Percentiles rank a stretch among this genome's conserved stretches.
phyloP scores from a whole-genome alignment of 768 basidiomycete genomes.

The Lactarius sp. region DNA sequence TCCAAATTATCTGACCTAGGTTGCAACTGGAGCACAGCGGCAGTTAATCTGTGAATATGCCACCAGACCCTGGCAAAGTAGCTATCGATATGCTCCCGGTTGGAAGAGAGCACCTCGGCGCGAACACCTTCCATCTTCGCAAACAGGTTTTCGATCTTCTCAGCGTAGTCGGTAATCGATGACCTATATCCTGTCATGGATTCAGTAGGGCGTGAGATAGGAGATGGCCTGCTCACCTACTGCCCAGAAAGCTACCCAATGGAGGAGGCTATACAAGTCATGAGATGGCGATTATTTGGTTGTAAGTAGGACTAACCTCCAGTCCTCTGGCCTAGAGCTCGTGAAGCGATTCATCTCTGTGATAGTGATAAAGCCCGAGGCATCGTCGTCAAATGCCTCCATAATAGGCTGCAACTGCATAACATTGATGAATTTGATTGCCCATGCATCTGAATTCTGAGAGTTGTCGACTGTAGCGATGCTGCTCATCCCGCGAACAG shows the following conservation, averaged over 20 bases:
- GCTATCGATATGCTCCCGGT: background rate
- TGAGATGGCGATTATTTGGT: background rate
- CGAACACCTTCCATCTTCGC: constrained; percentile 20
- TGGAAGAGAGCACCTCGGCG: constrained; percentile 10
- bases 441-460: constrained; percentile 29
- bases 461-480: background rate
- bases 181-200: constrained; percentile 8
- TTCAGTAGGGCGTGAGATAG: background rate
- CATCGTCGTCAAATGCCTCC: constrained; percentile 36
- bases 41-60: constrained; percentile 1
- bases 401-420: constrained; percentile 27
- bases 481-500: background rate
- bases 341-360: constrained; percentile 34
- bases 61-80: constrained; percentile 6
- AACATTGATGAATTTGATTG: constrained; percentile 26
- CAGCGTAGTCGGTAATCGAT: constrained; percentile 18
- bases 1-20: background rate
- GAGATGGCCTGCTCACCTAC: constrained; percentile 4
- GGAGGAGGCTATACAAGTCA: constrained; percentile 25
- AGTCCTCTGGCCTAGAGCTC: constrained; percentile 26
- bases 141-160: constrained; percentile 14
- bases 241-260: constrained; percentile 35
- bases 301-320: constrained; percentile 27
- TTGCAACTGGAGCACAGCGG: background rate
- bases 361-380: constrained; percentile 34